Evolutionary conservation across 768 basidiomycete species (phyloP).

Genomic region (Daedaleopsis sinensis): DNA sequence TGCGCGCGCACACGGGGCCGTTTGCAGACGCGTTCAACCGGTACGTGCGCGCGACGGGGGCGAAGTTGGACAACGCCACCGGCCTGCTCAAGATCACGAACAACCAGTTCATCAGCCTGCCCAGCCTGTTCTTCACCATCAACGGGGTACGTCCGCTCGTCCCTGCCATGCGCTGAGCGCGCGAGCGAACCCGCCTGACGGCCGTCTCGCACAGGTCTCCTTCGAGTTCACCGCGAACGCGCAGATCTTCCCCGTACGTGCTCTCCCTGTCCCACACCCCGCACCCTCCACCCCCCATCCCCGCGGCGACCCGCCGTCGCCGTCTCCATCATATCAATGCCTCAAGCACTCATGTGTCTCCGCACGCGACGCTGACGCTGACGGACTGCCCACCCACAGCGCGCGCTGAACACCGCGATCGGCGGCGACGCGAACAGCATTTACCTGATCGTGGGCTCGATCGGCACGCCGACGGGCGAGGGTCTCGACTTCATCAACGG

Average conservation of each 20-base stretch:
- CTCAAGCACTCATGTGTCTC: too few relatives aligned
- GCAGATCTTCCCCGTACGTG: conserved; percentile 35
- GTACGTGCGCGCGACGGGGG: conserved; percentile 38
- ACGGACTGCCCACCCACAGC: conserved; percentile 9
- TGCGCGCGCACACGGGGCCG: too few relatives aligned
- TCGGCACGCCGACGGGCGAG: conserved; percentile 43
- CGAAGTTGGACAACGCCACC: conserved; percentile 30
- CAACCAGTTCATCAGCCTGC: conserved; percentile 32
- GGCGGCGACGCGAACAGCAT: conserved; percentile 40
- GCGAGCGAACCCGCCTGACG: neutral
- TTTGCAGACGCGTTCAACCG: conserved; percentile 32
- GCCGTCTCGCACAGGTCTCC: conserved; percentile 12
- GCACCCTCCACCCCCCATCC: too few relatives aligned
- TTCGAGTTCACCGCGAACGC: conserved; percentile 35
- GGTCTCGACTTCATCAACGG: conserved; percentile 63
- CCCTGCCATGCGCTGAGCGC: neutral
- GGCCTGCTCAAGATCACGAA: conserved; percentile 35
- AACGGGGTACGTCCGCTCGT: conserved; percentile 25
- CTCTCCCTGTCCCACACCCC: too few relatives aligned
- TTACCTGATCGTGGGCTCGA: conserved; percentile 41
- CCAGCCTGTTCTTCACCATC: conserved; percentile 37
- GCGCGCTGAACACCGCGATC: conserved; percentile 45
- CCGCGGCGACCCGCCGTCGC: too few relatives aligned
- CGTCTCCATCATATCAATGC: too few relatives aligned
- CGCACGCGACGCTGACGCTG: neutral